These are phyloP conservation scores for Thelonectria blattea DNA, from an alignment of 2,329 filamentous ascomycete genomes.

Conservation along the genomic window DNA sequence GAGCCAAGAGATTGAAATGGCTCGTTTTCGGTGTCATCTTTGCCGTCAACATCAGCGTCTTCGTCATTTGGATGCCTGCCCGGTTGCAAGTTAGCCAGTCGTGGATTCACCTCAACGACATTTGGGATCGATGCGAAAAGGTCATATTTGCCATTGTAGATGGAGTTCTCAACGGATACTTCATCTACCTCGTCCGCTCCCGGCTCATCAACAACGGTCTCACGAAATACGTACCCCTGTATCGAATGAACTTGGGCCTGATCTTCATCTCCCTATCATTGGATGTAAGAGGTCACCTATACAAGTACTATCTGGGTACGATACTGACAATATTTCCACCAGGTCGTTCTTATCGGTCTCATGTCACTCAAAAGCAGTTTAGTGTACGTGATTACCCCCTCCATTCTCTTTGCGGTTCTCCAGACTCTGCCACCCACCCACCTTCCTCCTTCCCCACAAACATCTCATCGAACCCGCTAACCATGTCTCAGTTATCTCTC, in stretches of 20 bases:
- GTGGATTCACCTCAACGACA: conserved; percentile 53
- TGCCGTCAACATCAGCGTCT: conserved; percentile 58
- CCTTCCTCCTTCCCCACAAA: background rate
- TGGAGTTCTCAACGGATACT: conserved; percentile 55
- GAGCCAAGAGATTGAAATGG: conserved; percentile 50
- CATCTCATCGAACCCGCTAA: background rate
- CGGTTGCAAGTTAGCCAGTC: conserved; percentile 49
- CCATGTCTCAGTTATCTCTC: conserved; percentile 31
- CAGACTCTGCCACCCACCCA: background rate
- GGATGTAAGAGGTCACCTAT: conserved; percentile 22
- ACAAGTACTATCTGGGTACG: rapidly evolving
- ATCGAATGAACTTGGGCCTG: conserved; percentile 40
- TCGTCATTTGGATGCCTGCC: conserved; percentile 60
- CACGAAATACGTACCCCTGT: conserved; percentile 54
- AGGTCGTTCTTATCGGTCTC: conserved; percentile 36
- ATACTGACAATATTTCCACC: background rate
- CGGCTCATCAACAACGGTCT: conserved; percentile 54
- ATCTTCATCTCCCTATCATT: conserved; percentile 36
- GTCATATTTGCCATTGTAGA: conserved; percentile 57
- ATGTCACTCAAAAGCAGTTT: conserved; percentile 38
- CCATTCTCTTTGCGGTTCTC: background rate
- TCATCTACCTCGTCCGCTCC: conserved; percentile 52
- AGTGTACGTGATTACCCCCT: conserved; percentile 28
- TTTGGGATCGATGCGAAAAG: conserved; percentile 62
- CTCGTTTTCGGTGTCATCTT: conserved; percentile 52